A percentile compares a stretch with the other conserved stretches of the same genome.
These are phyloP conservation scores for Fusarium avenaceum DNA, from an alignment of 2,329 filamentous ascomycete genomes.

Conservation along the genomic window DNA sequence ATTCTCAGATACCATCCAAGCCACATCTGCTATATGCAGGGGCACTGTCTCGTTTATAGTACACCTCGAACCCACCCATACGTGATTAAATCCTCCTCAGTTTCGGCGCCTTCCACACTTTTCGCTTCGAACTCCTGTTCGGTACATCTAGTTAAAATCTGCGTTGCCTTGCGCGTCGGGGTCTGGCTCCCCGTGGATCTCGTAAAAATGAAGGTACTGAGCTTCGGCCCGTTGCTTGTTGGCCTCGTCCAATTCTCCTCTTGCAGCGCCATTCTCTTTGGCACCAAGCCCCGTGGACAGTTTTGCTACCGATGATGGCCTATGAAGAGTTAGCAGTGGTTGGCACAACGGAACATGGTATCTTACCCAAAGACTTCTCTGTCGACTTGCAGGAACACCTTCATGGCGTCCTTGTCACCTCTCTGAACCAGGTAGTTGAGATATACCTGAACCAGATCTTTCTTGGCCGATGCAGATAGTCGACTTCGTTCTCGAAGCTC, in stretches of 20 bases:
- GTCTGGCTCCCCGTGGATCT: conserved; percentile 63
- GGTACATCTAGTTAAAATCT: conserved; percentile 60
- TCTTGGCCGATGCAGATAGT: conserved; percentile 75
- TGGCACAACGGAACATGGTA: not conserved
- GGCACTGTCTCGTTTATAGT: conserved; percentile 35
- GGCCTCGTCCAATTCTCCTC: conserved; percentile 64
- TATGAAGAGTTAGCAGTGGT: conserved; percentile 47
- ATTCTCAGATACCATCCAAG: conserved; percentile 32
- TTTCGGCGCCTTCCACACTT: conserved; percentile 12
- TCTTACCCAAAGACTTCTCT: conserved; percentile 86
- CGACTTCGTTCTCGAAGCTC: conserved; percentile 80
- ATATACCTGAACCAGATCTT: conserved; percentile 82
- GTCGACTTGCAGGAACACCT: conserved; percentile 86
- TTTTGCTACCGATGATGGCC: conserved; percentile 62
- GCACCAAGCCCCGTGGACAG: conserved; percentile 54
- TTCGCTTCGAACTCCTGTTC: not conserved
- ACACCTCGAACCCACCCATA: conserved; percentile 24
- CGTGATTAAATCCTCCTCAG: conserved; percentile 32
- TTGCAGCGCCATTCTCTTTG: conserved; percentile 62
- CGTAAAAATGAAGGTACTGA: conserved; percentile 65
- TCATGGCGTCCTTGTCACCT: conserved; percentile 85
- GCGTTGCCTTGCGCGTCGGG: conserved; percentile 64
- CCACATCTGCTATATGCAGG: conserved; percentile 24
- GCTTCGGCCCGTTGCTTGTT: conserved; percentile 66
- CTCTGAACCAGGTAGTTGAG: conserved; percentile 86